Base-by-base conservation (phyloP, 2,329 filamentous ascomycete genomes). In the Ophiostoma tasmaniense region DNA sequence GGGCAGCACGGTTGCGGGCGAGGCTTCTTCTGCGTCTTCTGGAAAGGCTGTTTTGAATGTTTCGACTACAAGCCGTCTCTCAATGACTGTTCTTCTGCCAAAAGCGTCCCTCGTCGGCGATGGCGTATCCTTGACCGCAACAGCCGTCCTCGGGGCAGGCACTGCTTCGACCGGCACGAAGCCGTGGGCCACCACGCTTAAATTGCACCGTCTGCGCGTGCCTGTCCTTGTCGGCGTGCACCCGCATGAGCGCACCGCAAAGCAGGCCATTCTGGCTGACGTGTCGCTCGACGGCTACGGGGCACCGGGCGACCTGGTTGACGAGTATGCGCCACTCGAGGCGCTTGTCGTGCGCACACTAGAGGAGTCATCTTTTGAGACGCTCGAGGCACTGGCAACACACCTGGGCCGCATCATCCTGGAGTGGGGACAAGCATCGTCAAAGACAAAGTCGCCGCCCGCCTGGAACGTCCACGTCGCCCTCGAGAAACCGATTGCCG, bases 191-290 rank as follows among this genome's bases (percentile, higher is more conserved):
- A 70, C 75, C 22, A 71, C 72, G 52, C 75, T 90, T 64, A 80
- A 81, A 50, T 76, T 92, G 10, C 81, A 83, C 64, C 82, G 84
- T 25, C 76, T 93, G 66, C 82, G 82, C 50, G 81, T 92, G 11
- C 88, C 90, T 33, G 87, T 86, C 39, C 76, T 93, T 66, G 85
- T 93, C 64, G 90, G 90, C 0, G 85, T 93, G 35, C 92, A 93
- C 74, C 77, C 80, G 28, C 90, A 92, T 74, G 90, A 93, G 81
- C 81, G 90, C 71, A 72, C 78, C 22, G 71, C 69, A n/a, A 68
- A 69, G 68, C 72, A 73, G 69, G 52, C 67, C 6, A 67, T 73
- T 10, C 33, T 73, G 8, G 71, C 69, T 1, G 66, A 71, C 25
- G 67, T 73, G 25, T 55, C 86, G 76, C 79, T 92, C 66, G 88